Base-by-base conservation (phyloP, 2,329 filamentous ascomycete species). In the Fusarium liriodendri region DNA sequence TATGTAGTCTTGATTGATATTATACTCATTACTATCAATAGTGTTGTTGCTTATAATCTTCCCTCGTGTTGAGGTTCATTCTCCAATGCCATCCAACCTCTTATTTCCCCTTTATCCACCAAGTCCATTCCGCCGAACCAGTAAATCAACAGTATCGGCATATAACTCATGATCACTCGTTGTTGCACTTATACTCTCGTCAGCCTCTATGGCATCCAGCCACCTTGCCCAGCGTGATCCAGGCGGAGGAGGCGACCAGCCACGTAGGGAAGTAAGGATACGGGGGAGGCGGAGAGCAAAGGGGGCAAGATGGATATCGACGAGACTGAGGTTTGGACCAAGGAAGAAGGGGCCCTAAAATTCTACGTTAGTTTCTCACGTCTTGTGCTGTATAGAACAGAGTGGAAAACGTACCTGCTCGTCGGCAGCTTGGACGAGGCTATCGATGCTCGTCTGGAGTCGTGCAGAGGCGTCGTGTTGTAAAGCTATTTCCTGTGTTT, bases 231-330 rank as follows among this genome's bases (percentile, higher is more conserved):
- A 94, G 8, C 93, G 86, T 69, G 86, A 90, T 1, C 89, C 90
- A 2, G 87, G 85, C 71, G 91, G 87, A 0, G 91, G 88, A 27
- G 90, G 89, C 1, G 89, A 88, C 91, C 92, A 95, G 25, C 88
- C 89, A 22, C 91, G 85, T 72, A 92, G 91, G 18, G 90, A 89
- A 59, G 89, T 87, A 37, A 94, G 83, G 20, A 95, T 89, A 3
- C 89, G 88, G n/a, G 88, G 86, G 69, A 95, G 83, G 1, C 94
- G 88, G 20, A 95, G 79, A 16, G 94, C 88, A 87, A 94, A 95
- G 0, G 94, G 94, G 1, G 93, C 93, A 54, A 95, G 87, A 77
- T 95, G 91, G 18, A 95, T 87, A 74, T 95, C 93, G 0, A 95
- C 93, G 64, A 94, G 74, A 88, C 83, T 84, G n/a, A 87, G 75